Base-by-base conservation (phyloP, 768 basidiomycete species). In the Suillus alpinus region DNA sequence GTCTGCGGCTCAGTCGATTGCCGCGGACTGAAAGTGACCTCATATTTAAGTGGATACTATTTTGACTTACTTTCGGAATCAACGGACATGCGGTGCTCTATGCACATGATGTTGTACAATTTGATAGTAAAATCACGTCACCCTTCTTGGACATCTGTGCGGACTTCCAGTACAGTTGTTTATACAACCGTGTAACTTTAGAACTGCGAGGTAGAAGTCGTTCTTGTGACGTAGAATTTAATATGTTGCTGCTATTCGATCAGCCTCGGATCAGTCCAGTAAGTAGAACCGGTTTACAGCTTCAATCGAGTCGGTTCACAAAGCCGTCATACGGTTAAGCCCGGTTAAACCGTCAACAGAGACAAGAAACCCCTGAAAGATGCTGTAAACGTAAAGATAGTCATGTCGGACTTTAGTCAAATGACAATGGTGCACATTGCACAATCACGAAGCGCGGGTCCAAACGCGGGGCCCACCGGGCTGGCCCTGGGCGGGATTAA, bases 1-100 rank as follows among this genome's bases (percentile, higher is more conserved):
- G 55, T 65, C 66, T 37, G 75, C 75, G 8, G 44, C 68, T 31
- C 78, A 81, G 58, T 63, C 68, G 58, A 77, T 80, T 55, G 78
- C 63, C 6, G 58, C 71, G 8, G 68, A 77, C 58, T 69, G 60
- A 66, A 31, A 12, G 39, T 18, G 8, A 16, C 23, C 8, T 37
- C 23, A 55, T 32, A 26, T 44, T 47, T 6, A 12, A 18, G 13
- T 39, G 14, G 13, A 31, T 26, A 18, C 20, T 29, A 32, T n/a
- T 43, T 40, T 50, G 23, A 37, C 50, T 40, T 13, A 6, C 37
- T 61, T 18, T 3, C 32, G 57, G 36, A 51, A 29, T 29, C 23
- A 14, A 60, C 34, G 49, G 50, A 62, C 49, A 36, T 40, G 20
- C 16, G 9, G 12, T 31, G 0, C 14, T 18, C 40, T 20, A 6